Base-by-base conservation (phyloP, 2,329 filamentous ascomycete genomes). In the Sporothrix phasma region DNA sequence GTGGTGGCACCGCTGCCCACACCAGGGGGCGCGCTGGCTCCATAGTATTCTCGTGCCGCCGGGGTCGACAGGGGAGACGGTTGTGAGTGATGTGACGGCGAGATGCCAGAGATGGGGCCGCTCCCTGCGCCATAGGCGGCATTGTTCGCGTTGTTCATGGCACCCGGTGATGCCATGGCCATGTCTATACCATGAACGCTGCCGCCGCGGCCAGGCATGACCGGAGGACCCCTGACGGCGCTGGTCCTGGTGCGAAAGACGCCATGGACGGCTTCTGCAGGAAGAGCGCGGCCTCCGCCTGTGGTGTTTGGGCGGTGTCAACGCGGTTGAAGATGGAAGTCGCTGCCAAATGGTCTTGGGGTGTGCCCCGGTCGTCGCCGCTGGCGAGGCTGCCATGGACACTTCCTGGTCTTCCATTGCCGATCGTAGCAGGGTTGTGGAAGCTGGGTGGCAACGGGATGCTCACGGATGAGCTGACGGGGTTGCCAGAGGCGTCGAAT, bases 211-310 rank as follows among this genome's bases (percentile, higher is more conserved):
- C 56, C 62, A n/a, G 59, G 22, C 8, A 62, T 54, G n/a, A n/a
- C 49, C 1, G 51, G 31, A 1, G 63, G 46, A n/a, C 34, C 53
- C 54, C 41, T 10, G 65, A 39, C 8, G 58, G 41, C 1, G 56
- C 51, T 41, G 62, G 24, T 10, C 29, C 26, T 0, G 54, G 13
- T 1, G 64, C 13, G 29, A 67, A 68, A 39, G 62, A 22, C 2
- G 37, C 24, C 1, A 77, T 76, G 3, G 81, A 79, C 1, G 82
- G 79, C 67, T 86, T 87, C 65, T 86, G 84, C 19, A 84, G 75
- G 70, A 87, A 87, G n/a, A 87, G 72, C 0, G 80, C 79, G 1
- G 81, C 81, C 69, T 85, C 84, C 65, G 83, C 78, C 73, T 86
- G 77, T 56, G 85, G 75, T 54, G 81, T 79, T 68, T 81, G 74